A percentile compares a stretch with the other conserved stretches of the same genome.
Conservation (phyloP, 73 alveolate species). For the Effrenium voratum region DNA sequence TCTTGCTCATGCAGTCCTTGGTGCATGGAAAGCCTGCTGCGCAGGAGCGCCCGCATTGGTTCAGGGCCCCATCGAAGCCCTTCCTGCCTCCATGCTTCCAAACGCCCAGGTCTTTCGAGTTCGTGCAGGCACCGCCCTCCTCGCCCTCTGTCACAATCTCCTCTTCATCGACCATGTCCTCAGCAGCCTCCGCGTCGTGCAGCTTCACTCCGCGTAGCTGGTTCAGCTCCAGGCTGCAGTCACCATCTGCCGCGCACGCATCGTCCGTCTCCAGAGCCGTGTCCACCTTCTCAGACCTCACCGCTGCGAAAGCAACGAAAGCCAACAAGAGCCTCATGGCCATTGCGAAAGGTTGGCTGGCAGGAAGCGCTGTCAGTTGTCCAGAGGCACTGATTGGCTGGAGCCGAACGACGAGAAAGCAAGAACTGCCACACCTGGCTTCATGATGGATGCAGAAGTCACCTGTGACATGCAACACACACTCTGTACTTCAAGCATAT, state of each 20-base stretch:
- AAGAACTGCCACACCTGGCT: too few relatives aligned
- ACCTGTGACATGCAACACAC: too few relatives aligned
- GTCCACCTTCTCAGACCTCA: slow-evolving; percentile 2
- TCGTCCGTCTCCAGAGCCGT: slow-evolving; percentile 40
- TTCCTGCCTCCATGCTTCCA: slow-evolving; percentile 35
- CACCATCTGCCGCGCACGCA: slow-evolving; percentile 20
- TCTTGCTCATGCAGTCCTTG: slow-evolving; percentile 44
- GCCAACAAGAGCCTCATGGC: slow-evolving; percentile 6
- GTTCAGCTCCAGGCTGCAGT: slow-evolving; percentile 75
- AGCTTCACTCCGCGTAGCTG: slow-evolving; percentile 65
- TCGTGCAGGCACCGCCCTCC: slow-evolving; percentile 58
- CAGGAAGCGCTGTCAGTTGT: too few relatives aligned
- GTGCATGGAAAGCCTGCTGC: slow-evolving; percentile 79
- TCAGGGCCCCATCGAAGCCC: slow-evolving; percentile 60
- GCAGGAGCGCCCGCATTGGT: slow-evolving; percentile 69
- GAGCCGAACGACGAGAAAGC: too few relatives aligned
- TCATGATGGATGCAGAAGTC: too few relatives aligned
- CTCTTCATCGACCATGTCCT: slow-evolving; percentile 22
- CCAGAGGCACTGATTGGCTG: too few relatives aligned
- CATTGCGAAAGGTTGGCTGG: too few relatives aligned
- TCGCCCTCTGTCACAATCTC: background rate
- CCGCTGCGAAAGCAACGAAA: slow-evolving; percentile 1
- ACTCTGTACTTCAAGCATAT: too few relatives aligned
- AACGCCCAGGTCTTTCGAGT: background rate
- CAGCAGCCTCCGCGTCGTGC: slow-evolving; percentile 24